These are phyloP conservation scores for Cutaneotrichosporon mucoides DNA, from an alignment of 1,284 basidiomycete species.

Conservation along the genomic window DNA sequence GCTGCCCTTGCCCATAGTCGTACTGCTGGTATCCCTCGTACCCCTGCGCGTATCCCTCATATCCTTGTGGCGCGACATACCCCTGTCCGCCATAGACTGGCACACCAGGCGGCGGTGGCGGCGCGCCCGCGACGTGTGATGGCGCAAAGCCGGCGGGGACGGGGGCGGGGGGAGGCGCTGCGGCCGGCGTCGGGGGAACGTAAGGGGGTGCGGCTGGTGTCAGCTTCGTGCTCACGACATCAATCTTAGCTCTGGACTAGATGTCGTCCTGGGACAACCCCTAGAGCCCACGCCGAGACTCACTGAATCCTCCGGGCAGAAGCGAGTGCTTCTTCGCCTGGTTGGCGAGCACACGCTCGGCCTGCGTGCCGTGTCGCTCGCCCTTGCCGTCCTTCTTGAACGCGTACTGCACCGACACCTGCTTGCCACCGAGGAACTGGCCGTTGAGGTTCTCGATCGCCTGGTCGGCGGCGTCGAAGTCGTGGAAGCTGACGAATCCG, in stretches of 20 bases:
- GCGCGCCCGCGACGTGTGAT: slow-evolving; percentile 15
- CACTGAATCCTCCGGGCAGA: neutral
- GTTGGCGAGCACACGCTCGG: slow-evolving; percentile 88
- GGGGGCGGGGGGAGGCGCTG: slow-evolving; percentile 1
- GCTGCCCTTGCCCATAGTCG: slow-evolving; percentile 20
- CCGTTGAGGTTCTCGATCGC: slow-evolving; percentile 95
- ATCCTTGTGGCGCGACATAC: slow-evolving; percentile 8
- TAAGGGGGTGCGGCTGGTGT: slow-evolving; percentile 21
- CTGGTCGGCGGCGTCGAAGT: slow-evolving; percentile 94
- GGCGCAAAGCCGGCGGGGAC: slow-evolving; percentile 51
- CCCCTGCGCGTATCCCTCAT: slow-evolving; percentile 1
- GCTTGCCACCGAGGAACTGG: slow-evolving; percentile 97
- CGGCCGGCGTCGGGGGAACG: slow-evolving; percentile 44
- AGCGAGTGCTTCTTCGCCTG: slow-evolving; percentile 65
- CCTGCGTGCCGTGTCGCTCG: slow-evolving; percentile 91
- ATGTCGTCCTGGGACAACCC: too few species aligned
- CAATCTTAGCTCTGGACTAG: too few species aligned
- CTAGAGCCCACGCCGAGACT: too few species aligned
- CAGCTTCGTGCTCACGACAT: neutral
- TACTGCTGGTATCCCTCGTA: slow-evolving; percentile 13
- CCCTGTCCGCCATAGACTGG: slow-evolving; percentile 11
- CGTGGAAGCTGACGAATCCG: slow-evolving; percentile 93
- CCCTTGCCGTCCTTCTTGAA: slow-evolving; percentile 99
- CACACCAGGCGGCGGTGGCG: slow-evolving; percentile 14
- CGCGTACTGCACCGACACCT: slow-evolving; percentile 92